These are phyloP conservation scores for Limonium bicolor DNA, from an alignment of 148 eudicot genomes.

Conservation along the genomic window DNA sequence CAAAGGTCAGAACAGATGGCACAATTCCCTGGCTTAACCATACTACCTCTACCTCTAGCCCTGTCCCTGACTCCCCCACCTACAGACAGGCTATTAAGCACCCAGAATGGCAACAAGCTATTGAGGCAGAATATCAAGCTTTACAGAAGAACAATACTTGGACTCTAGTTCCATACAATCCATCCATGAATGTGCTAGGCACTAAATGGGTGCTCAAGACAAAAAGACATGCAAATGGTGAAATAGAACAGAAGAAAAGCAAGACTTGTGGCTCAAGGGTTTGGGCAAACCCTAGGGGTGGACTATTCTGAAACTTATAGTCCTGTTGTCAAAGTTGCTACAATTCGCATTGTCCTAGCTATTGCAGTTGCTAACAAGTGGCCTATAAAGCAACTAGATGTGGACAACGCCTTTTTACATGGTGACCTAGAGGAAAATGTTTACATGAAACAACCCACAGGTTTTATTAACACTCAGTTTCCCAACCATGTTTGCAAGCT, in stretches of 20 bases:
- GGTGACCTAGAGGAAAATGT: too few relatives aligned
- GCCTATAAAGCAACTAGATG: too few relatives aligned
- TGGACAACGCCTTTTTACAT: too few relatives aligned
- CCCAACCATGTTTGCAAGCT: too few relatives aligned
- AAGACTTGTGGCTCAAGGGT: background rate
- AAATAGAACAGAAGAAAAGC: background rate
- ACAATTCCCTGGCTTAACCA: too few relatives aligned
- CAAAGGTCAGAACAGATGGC: too few relatives aligned
- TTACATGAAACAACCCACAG: too few relatives aligned
- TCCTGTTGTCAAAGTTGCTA: too few relatives aligned
- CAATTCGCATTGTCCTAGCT: too few relatives aligned
- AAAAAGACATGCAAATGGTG: background rate
- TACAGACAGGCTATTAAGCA: background rate
- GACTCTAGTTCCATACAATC: background rate
- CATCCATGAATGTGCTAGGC: too few relatives aligned
- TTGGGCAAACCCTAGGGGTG: background rate
- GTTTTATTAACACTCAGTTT: too few relatives aligned
- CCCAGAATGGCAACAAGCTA: background rate
- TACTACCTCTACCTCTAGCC: background rate
- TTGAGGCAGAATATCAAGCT: background rate
- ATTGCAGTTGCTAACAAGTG: too few relatives aligned
- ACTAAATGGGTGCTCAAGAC: background rate
- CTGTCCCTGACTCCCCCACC: background rate
- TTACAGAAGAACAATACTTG: background rate
- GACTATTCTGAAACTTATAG: background rate